Evolutionary conservation across 768 basidiomycete species (phyloP), one percentile per base, ranked within the genome.

Genomic region (Udeniomyces megalosporus): DNA sequence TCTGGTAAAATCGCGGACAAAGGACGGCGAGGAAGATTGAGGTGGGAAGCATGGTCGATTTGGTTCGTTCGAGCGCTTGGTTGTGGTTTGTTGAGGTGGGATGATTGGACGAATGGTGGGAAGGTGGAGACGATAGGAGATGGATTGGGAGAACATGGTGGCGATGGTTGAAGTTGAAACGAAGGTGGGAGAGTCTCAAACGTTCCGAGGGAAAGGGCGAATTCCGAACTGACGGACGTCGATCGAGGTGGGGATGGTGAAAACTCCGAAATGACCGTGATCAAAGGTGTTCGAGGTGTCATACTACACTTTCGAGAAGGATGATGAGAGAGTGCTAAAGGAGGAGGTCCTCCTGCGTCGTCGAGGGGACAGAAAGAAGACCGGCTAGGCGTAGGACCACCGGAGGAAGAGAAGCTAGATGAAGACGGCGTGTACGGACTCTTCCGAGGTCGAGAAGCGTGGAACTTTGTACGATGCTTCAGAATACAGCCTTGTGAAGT

Each of bases 161-260:
- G 62, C 2, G 62, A 63, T 22, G 62, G 62, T 35, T 58, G 57
- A 28, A 56, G 54, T 42, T 51, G 56, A 38, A 38, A 52, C 20
- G 54, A 38, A 11, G 34, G 17, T 12, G 62, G 62, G 24, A 63
- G 56, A 14, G 62, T 52, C 14, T 63, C 62, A 56, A 58, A 52
- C n/a, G 50, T 31, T 24, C 62, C 55, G 15, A 63, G 56, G n/a
- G 62, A 63, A 22, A 63, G 56, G 17, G 56, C 55, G 32, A 55
- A 58, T 1, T 63, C 62, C 4, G 62, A 63, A 5, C 38, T 20
- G n/a, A 42, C 49, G 7, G 38, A 52, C 1, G 38, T 10, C 28
- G 61, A 57, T 2, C 48, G 48, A 47, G 44, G 31, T 20, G 32
- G 7, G 60, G 46, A 26, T 14, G 17, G 60, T 32, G 10, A 11